Base-by-base conservation (phyloP, 345 rosid species). In the Citrus reticulata region DNA sequence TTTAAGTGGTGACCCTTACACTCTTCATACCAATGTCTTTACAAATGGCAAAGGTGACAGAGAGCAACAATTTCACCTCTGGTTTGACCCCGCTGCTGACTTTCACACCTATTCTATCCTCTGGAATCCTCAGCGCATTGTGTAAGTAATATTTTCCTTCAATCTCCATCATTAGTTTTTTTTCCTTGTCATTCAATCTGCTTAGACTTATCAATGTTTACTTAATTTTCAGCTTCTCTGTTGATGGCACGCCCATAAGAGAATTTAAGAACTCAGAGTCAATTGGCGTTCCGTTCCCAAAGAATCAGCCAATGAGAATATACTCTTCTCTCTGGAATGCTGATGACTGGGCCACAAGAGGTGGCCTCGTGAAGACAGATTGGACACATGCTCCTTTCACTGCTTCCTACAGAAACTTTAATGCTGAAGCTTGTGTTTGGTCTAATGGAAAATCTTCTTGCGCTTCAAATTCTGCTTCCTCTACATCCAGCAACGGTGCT, bases 331-430 rank as follows among this genome's bases (percentile, higher is more conserved):
- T 90, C 5, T 91, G 95, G 93, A 90, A 91, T 68, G 93, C 86
- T 17, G 95, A 93, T 69, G 90, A 91, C 42, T 93, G 95, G 95
- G 92, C 92, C 1, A 92, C 97, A 1, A 83, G 93, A 68, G 92
- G 93, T 34, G 95, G 97, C 2, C 85, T 84, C 4, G 89, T 93
- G 30, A 93, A 93, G 86, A 91, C 76, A 0, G 91, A 93, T 60
- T 91, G 92, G 89, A 72, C 88, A 1, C 62, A 85, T 16, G 89
- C 93, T 72, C 93, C 93, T 1, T 87, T 90, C 86, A 86, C 86
- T 3, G 86, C 92, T 62, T 87, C 83, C 6, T 90, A 69, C 76
- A 83, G 83, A 80, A 84, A 87, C 69, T 90, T 82, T 79, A 78
- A 80, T 17, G 85, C 86, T 22, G 62, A 83, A 46, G 85, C 84